Evolutionary conservation across 2,329 filamentous ascomycete species (phyloP).

Genomic region (Dactylellina cionopaga): DNA sequence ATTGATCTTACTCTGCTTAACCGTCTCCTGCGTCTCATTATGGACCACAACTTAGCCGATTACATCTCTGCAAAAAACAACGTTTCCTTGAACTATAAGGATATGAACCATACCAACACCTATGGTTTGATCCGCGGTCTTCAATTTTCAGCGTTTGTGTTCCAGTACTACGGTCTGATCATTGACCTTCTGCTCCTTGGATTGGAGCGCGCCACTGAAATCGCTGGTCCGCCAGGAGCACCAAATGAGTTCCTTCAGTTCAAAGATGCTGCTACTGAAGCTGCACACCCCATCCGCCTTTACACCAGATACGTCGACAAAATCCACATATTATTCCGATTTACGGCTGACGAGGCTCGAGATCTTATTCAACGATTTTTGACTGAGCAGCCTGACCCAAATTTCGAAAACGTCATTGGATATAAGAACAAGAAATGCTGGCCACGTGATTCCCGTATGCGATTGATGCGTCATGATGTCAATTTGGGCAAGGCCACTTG

Average conservation of each 20-base stretch:
- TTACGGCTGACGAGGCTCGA: conserved; percentile 90
- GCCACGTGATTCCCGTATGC: conserved; percentile 97
- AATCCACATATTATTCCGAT: conserved; percentile 97
- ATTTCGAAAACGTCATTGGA: conserved; percentile 98
- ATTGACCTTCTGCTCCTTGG: conserved; percentile 92
- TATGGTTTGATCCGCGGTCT: conserved; percentile 98
- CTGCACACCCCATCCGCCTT: conserved; percentile 92
- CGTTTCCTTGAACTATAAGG: conserved; percentile 98
- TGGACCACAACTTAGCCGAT: conserved; percentile 99
- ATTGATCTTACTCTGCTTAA: conserved; percentile 96
- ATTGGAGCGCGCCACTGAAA: conserved; percentile 94
- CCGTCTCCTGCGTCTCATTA: conserved; percentile 89
- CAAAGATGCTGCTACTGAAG: conserved; percentile 89
- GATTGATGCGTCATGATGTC: conserved; percentile 97
- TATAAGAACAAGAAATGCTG: conserved; percentile 99
- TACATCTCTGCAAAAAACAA: conserved; percentile 99
- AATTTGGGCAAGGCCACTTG: conserved; percentile 97
- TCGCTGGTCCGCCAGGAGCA: conserved; percentile 89
- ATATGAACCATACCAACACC: conserved; percentile 99
- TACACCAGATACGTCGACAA: conserved; percentile 98
- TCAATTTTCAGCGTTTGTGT: conserved; percentile 98
- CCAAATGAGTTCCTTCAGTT: conserved; percentile 99
- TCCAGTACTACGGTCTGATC: conserved; percentile 97
- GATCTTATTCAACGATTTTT: conserved; percentile 97
- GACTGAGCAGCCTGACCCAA: conserved; percentile 97